phyloP scores from a whole-genome alignment of 2,329 filamentous ascomycete genomes.

The Fusarium heterosporum region DNA sequence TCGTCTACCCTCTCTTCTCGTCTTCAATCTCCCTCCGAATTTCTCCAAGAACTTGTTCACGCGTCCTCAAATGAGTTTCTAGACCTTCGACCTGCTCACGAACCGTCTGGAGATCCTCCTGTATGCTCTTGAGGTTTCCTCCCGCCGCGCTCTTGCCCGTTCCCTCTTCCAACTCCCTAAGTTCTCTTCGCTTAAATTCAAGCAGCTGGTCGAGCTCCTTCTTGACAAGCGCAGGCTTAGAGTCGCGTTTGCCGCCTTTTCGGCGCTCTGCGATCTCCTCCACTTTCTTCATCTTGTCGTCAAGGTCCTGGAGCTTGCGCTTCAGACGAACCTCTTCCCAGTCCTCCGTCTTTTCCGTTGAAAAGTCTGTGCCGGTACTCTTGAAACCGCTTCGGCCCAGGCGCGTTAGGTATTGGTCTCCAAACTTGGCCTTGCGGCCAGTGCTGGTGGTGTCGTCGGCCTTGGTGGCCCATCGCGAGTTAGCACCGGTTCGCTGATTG shows the following conservation, averaged over 20 bases:
- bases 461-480: constrained; percentile 82
- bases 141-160: constrained; percentile 76
- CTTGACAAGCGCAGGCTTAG: constrained; percentile 91
- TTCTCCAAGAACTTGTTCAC: constrained; percentile 81
- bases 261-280: constrained; percentile 77
- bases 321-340: constrained; percentile 98
- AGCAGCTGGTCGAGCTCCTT: constrained; percentile 92
- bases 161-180: constrained; percentile 80
- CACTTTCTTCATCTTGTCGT: constrained; percentile 86
- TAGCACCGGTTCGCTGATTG: constrained; percentile 71
- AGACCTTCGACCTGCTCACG: constrained; percentile 93
- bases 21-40: constrained; percentile 86
- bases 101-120: constrained; percentile 90
- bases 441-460: constrained; percentile 84
- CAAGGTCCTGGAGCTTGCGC: constrained; percentile 89
- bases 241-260: constrained; percentile 74
- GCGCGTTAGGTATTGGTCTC: constrained; percentile 93
- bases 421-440: constrained; percentile 95
- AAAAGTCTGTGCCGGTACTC: constrained; percentile 90
- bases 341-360: constrained; percentile 85
- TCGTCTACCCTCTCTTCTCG: constrained; percentile 72
- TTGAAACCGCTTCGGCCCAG: constrained; percentile 87
- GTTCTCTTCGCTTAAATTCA: constrained; percentile 89
- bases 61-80: constrained; percentile 81
- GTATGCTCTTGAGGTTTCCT: constrained; percentile 78